These are phyloP conservation scores for Nicotiana paniculata DNA, from an alignment of 257 asterid species.

Conservation along the genomic window DNA sequence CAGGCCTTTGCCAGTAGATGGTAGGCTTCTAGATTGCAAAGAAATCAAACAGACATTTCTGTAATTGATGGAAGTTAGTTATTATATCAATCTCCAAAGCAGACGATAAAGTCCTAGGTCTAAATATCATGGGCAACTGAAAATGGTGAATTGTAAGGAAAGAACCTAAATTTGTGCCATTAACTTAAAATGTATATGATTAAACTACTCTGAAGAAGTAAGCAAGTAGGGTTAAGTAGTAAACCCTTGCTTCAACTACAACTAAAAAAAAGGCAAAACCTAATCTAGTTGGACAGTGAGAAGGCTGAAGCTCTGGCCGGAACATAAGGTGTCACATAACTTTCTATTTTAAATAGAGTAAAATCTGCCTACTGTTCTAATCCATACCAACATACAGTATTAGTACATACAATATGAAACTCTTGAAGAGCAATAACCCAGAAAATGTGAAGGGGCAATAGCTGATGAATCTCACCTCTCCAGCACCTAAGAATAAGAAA, in stretches of 20 bases:
- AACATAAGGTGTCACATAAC: background rate
- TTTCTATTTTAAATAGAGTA: background rate
- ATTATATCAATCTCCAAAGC: background rate
- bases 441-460: background rate
- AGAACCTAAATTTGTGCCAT: background rate
- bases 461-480: constrained; percentile 50
- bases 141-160: background rate
- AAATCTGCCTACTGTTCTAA: background rate
- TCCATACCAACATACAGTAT: background rate
- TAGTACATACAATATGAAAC: background rate
- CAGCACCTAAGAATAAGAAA: constrained; percentile 95
- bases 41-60: background rate
- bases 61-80: background rate
- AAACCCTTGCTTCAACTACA: background rate
- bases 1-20: background rate
- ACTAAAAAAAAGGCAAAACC: background rate
- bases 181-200: background rate
- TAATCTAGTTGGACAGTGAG: background rate
- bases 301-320: background rate
- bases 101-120: background rate
- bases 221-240: background rate
- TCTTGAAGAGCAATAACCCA: background rate
- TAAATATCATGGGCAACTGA: background rate
- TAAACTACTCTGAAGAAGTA: background rate
- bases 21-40: background rate